Conservation (phyloP, 2,329 filamentous ascomycete genomes). For the Nannizziopsis arthrosporioides region DNA sequence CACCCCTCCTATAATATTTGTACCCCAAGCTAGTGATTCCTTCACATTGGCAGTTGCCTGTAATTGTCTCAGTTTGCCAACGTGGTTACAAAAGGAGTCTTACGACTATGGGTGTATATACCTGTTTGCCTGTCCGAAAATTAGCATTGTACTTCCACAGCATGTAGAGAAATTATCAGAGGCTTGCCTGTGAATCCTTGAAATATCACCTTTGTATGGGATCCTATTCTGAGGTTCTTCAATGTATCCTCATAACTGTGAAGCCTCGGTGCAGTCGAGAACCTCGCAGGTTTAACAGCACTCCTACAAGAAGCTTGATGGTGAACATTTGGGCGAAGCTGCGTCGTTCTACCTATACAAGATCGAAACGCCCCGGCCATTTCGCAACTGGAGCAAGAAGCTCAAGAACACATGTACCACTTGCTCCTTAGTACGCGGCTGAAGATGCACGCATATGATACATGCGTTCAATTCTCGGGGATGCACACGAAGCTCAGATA, state of each 20-base stretch:
- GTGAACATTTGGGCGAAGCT: neutral
- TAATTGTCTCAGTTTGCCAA: conserved; percentile 4
- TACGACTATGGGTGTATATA: neutral
- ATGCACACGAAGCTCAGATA: neutral
- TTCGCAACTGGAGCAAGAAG: conserved; percentile 1
- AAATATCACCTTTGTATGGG: conserved; percentile 56
- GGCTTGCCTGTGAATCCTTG: conserved; percentile 55
- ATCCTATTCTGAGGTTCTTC: conserved; percentile 53
- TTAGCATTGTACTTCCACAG: neutral
- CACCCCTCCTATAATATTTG: conserved; percentile 67
- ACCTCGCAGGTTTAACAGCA: conserved; percentile 13
- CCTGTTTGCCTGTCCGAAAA: conserved; percentile 12
- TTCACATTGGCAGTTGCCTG: conserved; percentile 63
- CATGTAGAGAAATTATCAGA: neutral
- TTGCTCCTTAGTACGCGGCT: too few species aligned
- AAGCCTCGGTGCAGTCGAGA: conserved; percentile 24
- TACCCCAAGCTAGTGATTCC: conserved; percentile 66
- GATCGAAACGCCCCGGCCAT: conserved; percentile 2
- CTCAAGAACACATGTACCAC: neutral
- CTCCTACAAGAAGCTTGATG: neutral
- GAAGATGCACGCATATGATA: too few species aligned
- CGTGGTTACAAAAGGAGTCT: neutral
- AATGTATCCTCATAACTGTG: conserved; percentile 49
- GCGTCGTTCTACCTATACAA: neutral
- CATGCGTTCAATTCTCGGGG: too few species aligned